Evolutionary conservation across 2,329 filamentous ascomycete species (phyloP).

Genomic region (Sarocladium oryzae): DNA sequence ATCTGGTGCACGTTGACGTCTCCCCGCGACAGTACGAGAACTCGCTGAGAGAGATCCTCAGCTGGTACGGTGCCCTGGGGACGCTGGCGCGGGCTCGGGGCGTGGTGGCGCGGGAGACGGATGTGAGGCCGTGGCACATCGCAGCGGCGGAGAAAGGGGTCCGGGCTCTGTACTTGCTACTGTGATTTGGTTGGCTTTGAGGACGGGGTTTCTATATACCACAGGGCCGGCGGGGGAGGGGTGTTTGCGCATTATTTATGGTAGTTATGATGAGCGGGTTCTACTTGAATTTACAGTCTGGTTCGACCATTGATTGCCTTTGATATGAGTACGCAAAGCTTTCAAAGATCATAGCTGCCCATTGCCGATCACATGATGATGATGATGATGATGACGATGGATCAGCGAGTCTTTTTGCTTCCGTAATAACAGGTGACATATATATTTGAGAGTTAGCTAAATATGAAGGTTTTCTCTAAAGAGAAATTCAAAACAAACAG

Average conservation of each 20-base stretch:
- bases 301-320: too few species aligned
- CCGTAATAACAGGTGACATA: too few species aligned
- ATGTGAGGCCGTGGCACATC: conserved; percentile 72
- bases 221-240: background rate
- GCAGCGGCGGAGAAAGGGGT: conserved; percentile 64
- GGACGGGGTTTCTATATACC: background rate
- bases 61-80: conserved; percentile 61
- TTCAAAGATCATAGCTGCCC: too few species aligned
- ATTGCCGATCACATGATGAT: too few species aligned
- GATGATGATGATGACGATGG: too few species aligned
- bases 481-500: too few species aligned
- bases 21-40: conserved; percentile 50
- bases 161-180: conserved; percentile 55
- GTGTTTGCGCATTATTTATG: conserved; percentile 11
- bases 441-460: too few species aligned
- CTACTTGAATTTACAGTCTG: background rate
- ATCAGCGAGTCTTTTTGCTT: too few species aligned
- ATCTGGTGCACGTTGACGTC: conserved; percentile 52
- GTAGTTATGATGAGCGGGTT: background rate
- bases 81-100: conserved; percentile 63
- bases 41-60: conserved; percentile 63
- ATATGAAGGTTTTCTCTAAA: too few species aligned
- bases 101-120: conserved; percentile 49
- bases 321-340: too few species aligned
- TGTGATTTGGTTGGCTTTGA: conserved; percentile 39